Percentiles rank a stretch among this genome's conserved stretches.
These are phyloP conservation scores for Nidularia pulvinata DNA, from an alignment of 768 basidiomycete species.

Conservation along the genomic window DNA sequence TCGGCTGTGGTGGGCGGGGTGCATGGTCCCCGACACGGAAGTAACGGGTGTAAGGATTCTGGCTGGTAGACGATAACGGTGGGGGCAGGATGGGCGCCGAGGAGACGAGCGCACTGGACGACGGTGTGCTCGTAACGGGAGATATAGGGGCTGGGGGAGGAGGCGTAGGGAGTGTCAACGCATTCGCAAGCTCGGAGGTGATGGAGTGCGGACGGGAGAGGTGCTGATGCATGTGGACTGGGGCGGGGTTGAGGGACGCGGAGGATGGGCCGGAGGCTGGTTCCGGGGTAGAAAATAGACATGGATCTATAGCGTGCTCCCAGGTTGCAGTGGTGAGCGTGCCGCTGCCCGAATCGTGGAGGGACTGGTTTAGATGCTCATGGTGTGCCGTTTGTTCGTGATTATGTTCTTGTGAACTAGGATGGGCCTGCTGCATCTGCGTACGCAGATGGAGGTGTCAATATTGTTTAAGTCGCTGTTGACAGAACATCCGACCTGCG, in stretches of 20 bases:
- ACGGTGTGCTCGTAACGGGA: too few relatives aligned
- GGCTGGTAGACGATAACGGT: not conserved
- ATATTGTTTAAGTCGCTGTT: too few relatives aligned
- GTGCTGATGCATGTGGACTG: conserved; percentile 1
- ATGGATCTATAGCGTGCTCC: conserved; percentile 14
- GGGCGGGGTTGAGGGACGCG: not conserved
- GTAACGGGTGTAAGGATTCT: conserved; percentile 1
- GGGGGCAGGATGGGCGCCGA: not conserved
- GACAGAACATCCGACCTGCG: too few relatives aligned
- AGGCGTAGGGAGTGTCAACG: conserved; percentile 34
- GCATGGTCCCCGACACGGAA: not conserved
- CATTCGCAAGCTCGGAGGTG: conserved; percentile 47
- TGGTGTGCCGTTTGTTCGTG: not conserved
- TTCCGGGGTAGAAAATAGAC: conserved; percentile 7
- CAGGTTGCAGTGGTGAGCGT: not conserved
- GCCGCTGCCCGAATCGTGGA: not conserved
- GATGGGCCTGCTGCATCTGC: too few relatives aligned
- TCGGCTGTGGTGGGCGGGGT: not conserved
- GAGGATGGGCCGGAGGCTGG: not conserved
- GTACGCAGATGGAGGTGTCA: too few relatives aligned
- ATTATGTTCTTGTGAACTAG: not conserved
- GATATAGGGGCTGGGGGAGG: not conserved
- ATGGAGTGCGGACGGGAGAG: conserved; percentile 24
- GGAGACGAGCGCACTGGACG: too few relatives aligned
- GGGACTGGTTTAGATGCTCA: not conserved